phyloP scores from a whole-genome alignment of 1,284 basidiomycete species.

The Ceratobasidium sp. region DNA sequence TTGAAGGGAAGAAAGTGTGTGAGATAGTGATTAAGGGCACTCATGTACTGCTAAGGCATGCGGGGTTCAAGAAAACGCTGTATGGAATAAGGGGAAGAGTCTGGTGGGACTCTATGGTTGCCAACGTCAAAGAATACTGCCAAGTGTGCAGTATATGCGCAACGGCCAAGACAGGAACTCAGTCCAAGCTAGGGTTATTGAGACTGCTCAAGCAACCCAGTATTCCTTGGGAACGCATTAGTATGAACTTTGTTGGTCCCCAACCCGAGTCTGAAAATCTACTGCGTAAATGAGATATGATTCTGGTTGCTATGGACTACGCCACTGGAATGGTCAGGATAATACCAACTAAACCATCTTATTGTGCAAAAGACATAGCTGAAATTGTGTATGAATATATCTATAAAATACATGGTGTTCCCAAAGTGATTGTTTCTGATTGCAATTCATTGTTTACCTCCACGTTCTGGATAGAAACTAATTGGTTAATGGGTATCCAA shows the following conservation, averaged over 20 bases:
- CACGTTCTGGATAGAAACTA: slow-evolving; percentile 49
- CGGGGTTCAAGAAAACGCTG: slow-evolving; percentile 44
- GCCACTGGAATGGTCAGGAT: slow-evolving; percentile 54
- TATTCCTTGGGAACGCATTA: slow-evolving; percentile 54
- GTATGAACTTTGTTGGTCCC: slow-evolving; percentile 60
- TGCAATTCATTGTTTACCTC: slow-evolving; percentile 48
- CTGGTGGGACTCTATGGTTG: slow-evolving; percentile 47
- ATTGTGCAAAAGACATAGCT: slow-evolving; percentile 47
- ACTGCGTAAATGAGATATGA: slow-evolving; percentile 54
- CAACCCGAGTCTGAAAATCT: slow-evolving; percentile 53
- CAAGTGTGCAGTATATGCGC: slow-evolving; percentile 49
- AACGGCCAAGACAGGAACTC: slow-evolving; percentile 49
- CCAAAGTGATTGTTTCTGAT: slow-evolving; percentile 48
- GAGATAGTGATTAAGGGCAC: slow-evolving; percentile 32
- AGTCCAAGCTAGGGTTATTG: slow-evolving; percentile 50
- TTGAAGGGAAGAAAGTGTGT: background rate
- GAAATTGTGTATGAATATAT: slow-evolving; percentile 49
- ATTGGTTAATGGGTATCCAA: slow-evolving; percentile 51
- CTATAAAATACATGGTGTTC: slow-evolving; percentile 50
- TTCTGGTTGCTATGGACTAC: slow-evolving; percentile 56
- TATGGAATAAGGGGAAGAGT: slow-evolving; percentile 33
- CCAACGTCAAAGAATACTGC: slow-evolving; percentile 50
- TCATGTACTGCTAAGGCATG: slow-evolving; percentile 42
- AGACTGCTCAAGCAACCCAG: slow-evolving; percentile 48
- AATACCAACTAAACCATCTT: slow-evolving; percentile 48